These are phyloP conservation scores for Alternaria arborescens DNA, from an alignment of 2,329 filamentous ascomycete genomes.

Conservation along the genomic window DNA sequence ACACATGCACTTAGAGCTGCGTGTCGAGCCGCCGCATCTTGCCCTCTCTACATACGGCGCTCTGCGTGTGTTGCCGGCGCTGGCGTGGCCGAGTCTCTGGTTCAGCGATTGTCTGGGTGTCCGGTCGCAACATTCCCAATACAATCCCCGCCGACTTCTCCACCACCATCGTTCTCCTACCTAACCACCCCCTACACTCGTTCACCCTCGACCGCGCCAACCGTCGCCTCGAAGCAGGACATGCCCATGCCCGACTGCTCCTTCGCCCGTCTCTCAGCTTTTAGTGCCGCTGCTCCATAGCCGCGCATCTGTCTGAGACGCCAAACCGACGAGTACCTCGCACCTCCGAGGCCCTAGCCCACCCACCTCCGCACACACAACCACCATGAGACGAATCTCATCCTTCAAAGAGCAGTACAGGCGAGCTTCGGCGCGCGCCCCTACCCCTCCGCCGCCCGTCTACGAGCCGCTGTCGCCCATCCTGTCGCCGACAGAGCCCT, in stretches of 20 bases:
- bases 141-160: slow-evolving; percentile 29
- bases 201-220: slow-evolving; percentile 26
- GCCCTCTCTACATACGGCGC: not conserved
- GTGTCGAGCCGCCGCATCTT: slow-evolving; percentile 4
- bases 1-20: slow-evolving; percentile 5
- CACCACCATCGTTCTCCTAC: slow-evolving; percentile 20
- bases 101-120: slow-evolving; percentile 11
- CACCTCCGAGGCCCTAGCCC: slow-evolving; percentile 33
- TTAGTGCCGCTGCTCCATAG: slow-evolving; percentile 38
- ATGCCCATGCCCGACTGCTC: slow-evolving; percentile 39
- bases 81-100: slow-evolving; percentile 15
- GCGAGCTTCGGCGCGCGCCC: slow-evolving; percentile 40
- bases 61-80: not conserved
- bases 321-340: slow-evolving; percentile 27
- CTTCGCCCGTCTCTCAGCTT: slow-evolving; percentile 28
- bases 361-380: slow-evolving; percentile 28
- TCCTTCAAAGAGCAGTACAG: slow-evolving; percentile 48
- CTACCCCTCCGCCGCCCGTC: slow-evolving; percentile 44
- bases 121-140: slow-evolving; percentile 21
- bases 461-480: slow-evolving; percentile 50
- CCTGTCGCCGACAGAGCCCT: slow-evolving; percentile 31
- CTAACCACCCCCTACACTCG: slow-evolving; percentile 29
- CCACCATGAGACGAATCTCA: slow-evolving; percentile 40
- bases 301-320: slow-evolving; percentile 34
- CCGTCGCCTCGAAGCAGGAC: slow-evolving; percentile 33